These are phyloP conservation scores for Scedosporium apiospermum DNA, from an alignment of 2,329 filamentous ascomycete genomes.

Conservation along the genomic window DNA sequence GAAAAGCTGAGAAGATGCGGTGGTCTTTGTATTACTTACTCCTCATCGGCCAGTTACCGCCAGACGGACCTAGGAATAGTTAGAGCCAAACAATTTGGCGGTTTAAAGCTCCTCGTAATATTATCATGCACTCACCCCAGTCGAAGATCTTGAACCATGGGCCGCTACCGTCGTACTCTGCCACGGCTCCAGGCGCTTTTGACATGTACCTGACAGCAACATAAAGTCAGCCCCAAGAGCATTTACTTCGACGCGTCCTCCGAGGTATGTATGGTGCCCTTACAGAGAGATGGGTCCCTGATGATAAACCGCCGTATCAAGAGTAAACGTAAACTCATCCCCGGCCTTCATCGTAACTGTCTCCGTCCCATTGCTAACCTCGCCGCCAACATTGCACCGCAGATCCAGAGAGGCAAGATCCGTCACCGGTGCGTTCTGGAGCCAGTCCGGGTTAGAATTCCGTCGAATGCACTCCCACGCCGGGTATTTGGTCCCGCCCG, in stretches of 20 bases:
- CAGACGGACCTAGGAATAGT: neutral
- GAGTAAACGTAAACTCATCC: constrained; percentile 24
- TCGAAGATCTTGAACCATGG: constrained; percentile 31
- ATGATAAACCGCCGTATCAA: constrained; percentile 27
- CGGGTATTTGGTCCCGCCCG: constrained; percentile 15
- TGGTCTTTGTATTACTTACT: neutral
- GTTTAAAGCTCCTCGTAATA: too few species aligned
- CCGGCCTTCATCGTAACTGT: constrained; percentile 23
- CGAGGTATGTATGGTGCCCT: constrained; percentile 8
- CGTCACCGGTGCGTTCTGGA: constrained; percentile 25
- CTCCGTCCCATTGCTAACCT: constrained; percentile 18
- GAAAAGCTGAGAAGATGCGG: neutral
- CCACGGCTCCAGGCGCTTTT: constrained; percentile 23
- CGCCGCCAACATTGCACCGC: constrained; percentile 27
- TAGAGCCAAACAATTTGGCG: neutral
- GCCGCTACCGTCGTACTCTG: constrained; percentile 25
- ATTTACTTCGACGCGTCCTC: neutral
- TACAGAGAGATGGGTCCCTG: constrained; percentile 27
- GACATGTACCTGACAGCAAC: constrained; percentile 17
- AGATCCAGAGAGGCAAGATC: constrained; percentile 25
- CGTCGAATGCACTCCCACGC: constrained; percentile 21
- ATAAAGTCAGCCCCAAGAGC: neutral
- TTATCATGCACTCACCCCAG: constrained; percentile 13
- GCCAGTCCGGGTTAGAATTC: constrained; percentile 20
- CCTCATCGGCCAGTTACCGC: constrained; percentile 3